phyloP scores from a whole-genome alignment of 83 land plant species.

The Thuja plicata region DNA sequence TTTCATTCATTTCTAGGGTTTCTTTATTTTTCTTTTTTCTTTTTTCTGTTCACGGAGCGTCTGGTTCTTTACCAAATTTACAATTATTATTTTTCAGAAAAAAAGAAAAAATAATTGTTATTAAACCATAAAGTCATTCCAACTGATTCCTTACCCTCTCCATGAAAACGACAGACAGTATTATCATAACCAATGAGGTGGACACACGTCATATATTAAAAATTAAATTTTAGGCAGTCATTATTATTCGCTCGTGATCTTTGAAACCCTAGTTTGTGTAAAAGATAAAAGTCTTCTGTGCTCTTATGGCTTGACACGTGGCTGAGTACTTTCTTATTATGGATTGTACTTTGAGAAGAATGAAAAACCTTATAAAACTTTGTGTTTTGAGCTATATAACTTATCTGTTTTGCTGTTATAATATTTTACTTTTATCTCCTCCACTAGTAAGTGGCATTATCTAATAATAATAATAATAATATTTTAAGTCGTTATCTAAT shows the following conservation, averaged over 20 bases:
- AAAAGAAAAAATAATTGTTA: neutral
- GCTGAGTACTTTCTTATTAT: neutral
- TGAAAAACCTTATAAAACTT: neutral
- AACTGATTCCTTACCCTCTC: neutral
- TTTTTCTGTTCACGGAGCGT: neutral
- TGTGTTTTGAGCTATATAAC: neutral
- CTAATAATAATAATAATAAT: no score
- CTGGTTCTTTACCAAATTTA: neutral
- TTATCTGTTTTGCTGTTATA: no score
- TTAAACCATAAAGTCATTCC: neutral
- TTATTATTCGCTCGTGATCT: neutral
- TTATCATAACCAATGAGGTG: neutral
- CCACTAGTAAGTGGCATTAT: no score
- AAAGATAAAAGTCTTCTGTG: neutral
- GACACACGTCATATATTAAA: neutral
- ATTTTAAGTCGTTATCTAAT: no score
- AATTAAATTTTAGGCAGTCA: neutral
- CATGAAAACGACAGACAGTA: neutral
- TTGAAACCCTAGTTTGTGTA: neutral
- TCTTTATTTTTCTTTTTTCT: neutral
- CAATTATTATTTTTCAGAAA: neutral
- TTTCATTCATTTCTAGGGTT: slow-evolving; percentile 1
- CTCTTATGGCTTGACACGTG: neutral
- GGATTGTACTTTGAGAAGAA: neutral
- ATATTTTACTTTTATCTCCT: no score